These are phyloP conservation scores for Lactifluus hygrophoroides DNA, from an alignment of 768 basidiomycete genomes.

Conservation along the genomic window DNA sequence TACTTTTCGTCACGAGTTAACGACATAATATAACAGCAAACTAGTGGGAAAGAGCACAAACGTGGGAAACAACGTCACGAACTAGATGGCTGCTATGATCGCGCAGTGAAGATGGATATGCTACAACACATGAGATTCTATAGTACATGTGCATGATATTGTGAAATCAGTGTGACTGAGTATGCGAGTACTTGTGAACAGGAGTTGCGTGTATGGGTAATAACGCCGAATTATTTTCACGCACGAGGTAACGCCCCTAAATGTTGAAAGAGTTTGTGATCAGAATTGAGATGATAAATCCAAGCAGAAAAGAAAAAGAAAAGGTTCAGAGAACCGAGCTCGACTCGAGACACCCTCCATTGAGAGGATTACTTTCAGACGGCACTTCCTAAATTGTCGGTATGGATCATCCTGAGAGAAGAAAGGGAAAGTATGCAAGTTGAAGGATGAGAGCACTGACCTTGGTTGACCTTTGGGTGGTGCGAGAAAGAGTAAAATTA, in stretches of 20 bases:
- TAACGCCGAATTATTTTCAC: neutral
- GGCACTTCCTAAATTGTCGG: conserved; percentile 23
- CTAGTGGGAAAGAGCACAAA: neutral
- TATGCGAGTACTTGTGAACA: neutral
- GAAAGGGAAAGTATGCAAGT: neutral
- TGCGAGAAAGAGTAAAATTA: neutral
- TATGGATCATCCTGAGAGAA: conserved; percentile 9
- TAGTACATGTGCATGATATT: neutral
- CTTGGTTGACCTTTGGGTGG: neutral
- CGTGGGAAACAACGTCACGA: neutral
- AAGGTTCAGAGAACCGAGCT: conserved; percentile 20
- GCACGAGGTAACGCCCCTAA: neutral
- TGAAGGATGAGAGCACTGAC: neutral
- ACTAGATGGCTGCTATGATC: neutral
- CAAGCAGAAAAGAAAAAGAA: neutral
- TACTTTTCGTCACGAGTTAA: neutral
- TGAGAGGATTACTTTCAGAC: conserved; percentile 11
- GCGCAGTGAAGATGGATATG: neutral
- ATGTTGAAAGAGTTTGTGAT: neutral
- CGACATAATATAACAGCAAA: neutral
- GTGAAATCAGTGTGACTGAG: neutral
- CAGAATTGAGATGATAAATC: neutral
- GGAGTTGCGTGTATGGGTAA: neutral
- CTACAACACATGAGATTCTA: neutral
- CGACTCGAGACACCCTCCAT: conserved; percentile 6